Base-by-base conservation (phyloP, 257 asterid species). In the Thymus mandschuricus region DNA sequence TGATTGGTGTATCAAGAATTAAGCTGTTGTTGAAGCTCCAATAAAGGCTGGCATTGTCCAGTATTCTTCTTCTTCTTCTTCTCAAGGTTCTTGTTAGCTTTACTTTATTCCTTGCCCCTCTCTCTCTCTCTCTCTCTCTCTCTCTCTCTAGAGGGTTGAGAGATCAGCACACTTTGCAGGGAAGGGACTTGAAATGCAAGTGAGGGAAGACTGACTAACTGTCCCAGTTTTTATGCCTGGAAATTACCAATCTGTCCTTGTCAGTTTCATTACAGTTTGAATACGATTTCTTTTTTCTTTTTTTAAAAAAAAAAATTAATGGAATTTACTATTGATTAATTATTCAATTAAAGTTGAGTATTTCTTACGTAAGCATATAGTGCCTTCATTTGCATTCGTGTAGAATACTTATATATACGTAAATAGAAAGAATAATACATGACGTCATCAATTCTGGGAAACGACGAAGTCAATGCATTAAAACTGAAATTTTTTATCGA, bases 141-240 rank as follows among this genome's bases (percentile, higher is more conserved):
- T 74, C 69, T 63, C 78, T 68, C 56, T 58, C 70, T 69, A 34
- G 71, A 70, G 73, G 61, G 70, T 51, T 72, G 38, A 68, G 81
- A 3, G 54, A 48, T 1, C 1, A 48, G 54, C 67, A 89, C 90
- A 76, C 97, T 92, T 88, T 85, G 94, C 93, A 88, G 96, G 89
- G 86, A 92, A 89, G 96, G 92, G 82, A 89, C 91, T 85, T 84
- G 83, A 67, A 84, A 75, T 77, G 77, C 64, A 89, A 88, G 94
- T 83, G 95, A 88, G 92, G 75, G 86, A 69, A 83, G 96, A 80
- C 86, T 80, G 71, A 46, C 76, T 64, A 85, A 79, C 88, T 75
- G 93, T 70, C 79, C 76, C 74, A 29, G 46, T 60, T 60, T 68
- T 52, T 27, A 55, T 62, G 64, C 80, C 72, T 80, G 3, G 4